Conservation (phyloP, 139 green algal species). For the Tetradesmus lagerheimii region DNA sequence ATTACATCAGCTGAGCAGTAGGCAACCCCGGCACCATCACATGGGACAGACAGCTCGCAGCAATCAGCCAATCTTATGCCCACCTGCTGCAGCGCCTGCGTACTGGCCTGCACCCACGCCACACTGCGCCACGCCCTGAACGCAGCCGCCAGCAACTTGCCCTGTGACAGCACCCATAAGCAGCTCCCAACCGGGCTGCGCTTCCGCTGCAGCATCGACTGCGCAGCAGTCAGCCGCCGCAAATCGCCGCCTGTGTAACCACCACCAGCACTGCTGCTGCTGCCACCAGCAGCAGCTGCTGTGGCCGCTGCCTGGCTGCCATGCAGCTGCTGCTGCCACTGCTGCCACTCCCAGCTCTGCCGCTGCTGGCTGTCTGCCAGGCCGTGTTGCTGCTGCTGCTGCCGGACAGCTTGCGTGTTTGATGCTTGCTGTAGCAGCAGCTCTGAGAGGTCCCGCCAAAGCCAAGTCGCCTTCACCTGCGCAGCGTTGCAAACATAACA, state of each 20-base stretch:
- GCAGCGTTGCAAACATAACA: too few relatives aligned
- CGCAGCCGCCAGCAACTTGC: neutral
- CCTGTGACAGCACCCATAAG: neutral
- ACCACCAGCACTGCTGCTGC: neutral
- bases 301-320: neutral
- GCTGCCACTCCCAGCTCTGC: neutral
- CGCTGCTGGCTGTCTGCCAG: neutral
- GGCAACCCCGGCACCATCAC: neutral
- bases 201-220: conserved; percentile 4
- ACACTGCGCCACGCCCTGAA: neutral
- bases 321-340: neutral
- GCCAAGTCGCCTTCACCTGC: conserved; percentile 18
- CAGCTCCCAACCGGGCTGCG: neutral
- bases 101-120: neutral
- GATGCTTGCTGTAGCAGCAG: conserved; percentile 8
- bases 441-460: neutral
- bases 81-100: neutral
- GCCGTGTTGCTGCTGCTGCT: conserved; percentile 1
- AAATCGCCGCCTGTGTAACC: neutral
- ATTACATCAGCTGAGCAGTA: too few relatives aligned
- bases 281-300: neutral
- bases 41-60: neutral
- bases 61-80: too few relatives aligned
- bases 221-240: neutral
- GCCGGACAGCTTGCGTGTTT: neutral